These are phyloP conservation scores for Kappamyces sp. DNA, from an alignment of 192 early-diverging fungal species.

Conservation along the genomic window DNA sequence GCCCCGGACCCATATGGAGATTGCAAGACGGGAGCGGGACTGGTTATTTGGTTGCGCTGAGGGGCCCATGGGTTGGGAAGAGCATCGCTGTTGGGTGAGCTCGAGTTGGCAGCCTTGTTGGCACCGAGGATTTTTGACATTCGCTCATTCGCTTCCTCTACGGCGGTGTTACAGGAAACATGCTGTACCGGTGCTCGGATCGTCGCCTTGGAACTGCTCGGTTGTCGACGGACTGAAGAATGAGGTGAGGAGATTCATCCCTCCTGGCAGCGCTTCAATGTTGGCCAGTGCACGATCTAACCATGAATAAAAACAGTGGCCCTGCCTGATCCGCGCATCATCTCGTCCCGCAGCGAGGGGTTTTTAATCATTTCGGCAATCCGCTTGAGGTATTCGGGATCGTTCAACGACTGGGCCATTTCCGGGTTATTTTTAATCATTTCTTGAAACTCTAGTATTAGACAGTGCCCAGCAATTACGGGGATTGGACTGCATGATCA, in stretches of 20 bases:
- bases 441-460: background rate
- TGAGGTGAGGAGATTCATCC: conserved; percentile 25
- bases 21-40: background rate
- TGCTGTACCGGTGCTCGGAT: background rate
- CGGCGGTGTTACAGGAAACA: background rate
- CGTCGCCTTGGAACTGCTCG: background rate
- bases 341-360: conserved; percentile 11
- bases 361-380: background rate
- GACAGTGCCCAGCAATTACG: too few species aligned
- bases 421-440: conserved; percentile 10
- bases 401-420: background rate
- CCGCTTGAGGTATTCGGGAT: conserved; percentile 2
- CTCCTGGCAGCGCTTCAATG: conserved; percentile 39
- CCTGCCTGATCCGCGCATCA: conserved; percentile 13
- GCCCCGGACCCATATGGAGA: background rate
- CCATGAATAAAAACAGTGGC: background rate
- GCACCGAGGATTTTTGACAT: conserved; percentile 28
- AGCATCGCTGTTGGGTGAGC: conserved; percentile 25
- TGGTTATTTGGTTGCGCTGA: background rate
- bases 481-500: conserved; percentile 6
- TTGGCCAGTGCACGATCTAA: conserved; percentile 20
- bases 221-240: conserved; percentile 1
- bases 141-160: conserved; percentile 29
- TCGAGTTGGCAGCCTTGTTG: background rate
- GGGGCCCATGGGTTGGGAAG: conserved; percentile 38